Base-by-base conservation (phyloP, 2,329 filamentous ascomycete species). In the Aspergillus versicolor region DNA sequence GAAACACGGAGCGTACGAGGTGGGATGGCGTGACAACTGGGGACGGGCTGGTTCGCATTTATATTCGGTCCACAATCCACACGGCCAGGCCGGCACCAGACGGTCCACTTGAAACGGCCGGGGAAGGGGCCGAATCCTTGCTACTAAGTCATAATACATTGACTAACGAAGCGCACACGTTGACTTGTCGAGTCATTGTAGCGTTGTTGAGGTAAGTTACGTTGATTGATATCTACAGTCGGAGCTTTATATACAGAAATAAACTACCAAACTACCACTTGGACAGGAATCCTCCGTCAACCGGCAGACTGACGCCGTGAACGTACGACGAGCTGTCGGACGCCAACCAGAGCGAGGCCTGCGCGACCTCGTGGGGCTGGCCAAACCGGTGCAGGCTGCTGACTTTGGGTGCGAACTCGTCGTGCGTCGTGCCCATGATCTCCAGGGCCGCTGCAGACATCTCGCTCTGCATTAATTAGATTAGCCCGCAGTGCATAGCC, bases 341-440 rank as follows among this genome's bases (percentile, higher is more conserved):
- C 1, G 64, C 66, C n/a, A 74, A 56, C 72, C 71, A 74, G 7
- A 75, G 61, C 2, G 64, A 66, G 7, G 63, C 71, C 38, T 74
- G 69, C 3, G 70, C 70, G 9, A 73, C 65, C 57, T 74, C 71
- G 32, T 72, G 64, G 0, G 66, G 45, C 17, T 63, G 46, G 9
- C 57, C 64, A 27, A 63, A 65, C 11, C 62, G 56, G 24, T 59
- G 50, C 24, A 65, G 40, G 30, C 44, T 54, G 50, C 41, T 61
- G 15, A 58, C 59, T 13, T 59, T 62, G 3, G 48, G 41, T 3
- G 60, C 60, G 38, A 64, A 65, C 30, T 63, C 63, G 4, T 65
- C 62, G 27, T 60, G 59, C 1, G 55, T 61, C 15, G 46, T 56
- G 15, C 61, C 60, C 22, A 64, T 63, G n/a, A 61, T 60, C 32